A percentile compares a stretch with the other conserved stretches of the same genome.
These are phyloP conservation scores for Schizothecium vesticola DNA, from an alignment of 495 filamentous ascomycete species.

Conservation along the genomic window DNA sequence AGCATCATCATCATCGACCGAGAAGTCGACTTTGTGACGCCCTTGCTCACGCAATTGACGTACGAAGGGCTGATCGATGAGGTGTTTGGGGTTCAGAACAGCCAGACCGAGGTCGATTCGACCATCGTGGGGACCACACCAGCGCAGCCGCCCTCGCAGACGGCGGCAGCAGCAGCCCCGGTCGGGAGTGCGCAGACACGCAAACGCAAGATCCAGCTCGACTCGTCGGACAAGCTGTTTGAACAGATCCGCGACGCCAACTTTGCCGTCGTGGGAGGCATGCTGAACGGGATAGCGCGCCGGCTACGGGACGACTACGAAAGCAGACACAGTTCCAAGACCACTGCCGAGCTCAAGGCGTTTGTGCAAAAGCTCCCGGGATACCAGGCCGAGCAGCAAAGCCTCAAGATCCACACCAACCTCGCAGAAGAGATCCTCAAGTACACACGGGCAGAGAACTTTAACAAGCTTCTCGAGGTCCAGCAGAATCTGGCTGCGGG, in stretches of 20 bases:
- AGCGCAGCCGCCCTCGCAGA: slow-evolving; percentile 49
- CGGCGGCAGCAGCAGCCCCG: slow-evolving; percentile 37
- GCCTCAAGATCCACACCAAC: slow-evolving; percentile 82
- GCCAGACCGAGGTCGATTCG: slow-evolving; percentile 89
- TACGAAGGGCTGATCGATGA: slow-evolving; percentile 98
- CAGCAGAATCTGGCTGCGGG: slow-evolving; percentile 96
- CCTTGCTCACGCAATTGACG: slow-evolving; percentile 88
- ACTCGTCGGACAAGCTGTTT: slow-evolving; percentile 85
- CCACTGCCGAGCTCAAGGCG: slow-evolving; percentile 80
- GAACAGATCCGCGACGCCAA: slow-evolving; percentile 86
- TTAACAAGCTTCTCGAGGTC: slow-evolving; percentile 81
- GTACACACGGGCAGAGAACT: slow-evolving; percentile 78
- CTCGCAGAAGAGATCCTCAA: slow-evolving; percentile 94
- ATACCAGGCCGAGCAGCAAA: slow-evolving; percentile 91
- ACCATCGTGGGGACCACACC: slow-evolving; percentile 72
- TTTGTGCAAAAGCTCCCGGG: slow-evolving; percentile 88
- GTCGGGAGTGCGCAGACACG: slow-evolving; percentile 37
- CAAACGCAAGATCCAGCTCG: slow-evolving; percentile 87
- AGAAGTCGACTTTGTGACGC: slow-evolving; percentile 86
- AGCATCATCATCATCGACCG: slow-evolving; percentile 92
- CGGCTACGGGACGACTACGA: slow-evolving; percentile 84
- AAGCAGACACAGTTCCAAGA: slow-evolving; percentile 81
- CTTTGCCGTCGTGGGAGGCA: slow-evolving; percentile 84
- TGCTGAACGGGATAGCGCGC: slow-evolving; percentile 85
- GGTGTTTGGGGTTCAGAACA: slow-evolving; percentile 79